A percentile compares a stretch with the other conserved stretches of the same genome.
Conservation (phyloP, 192 early-diverging fungal species). For the Backusella morwellensis region DNA sequence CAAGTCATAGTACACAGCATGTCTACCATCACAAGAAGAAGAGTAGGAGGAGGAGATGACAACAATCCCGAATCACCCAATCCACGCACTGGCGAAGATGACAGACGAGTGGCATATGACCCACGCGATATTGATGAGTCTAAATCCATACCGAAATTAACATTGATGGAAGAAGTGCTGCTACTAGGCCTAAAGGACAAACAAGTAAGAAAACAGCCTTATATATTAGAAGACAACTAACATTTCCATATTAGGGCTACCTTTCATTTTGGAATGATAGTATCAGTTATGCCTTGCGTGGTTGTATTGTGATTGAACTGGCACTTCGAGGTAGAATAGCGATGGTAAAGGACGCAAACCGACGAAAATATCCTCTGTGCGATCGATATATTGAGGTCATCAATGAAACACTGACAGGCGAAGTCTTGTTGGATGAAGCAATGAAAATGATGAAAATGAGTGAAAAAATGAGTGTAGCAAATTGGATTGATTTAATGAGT, state of each 20-base stretch:
- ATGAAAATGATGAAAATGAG: constrained; percentile 84
- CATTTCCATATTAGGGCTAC: constrained; percentile 57
- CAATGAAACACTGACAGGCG: constrained; percentile 79
- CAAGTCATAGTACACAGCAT: background rate
- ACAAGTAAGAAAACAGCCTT: constrained; percentile 50
- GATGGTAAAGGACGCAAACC: constrained; percentile 78
- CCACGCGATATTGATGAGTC: constrained; percentile 51
- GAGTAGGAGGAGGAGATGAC: constrained; percentile 22
- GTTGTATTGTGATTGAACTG: constrained; percentile 92
- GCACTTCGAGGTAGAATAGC: constrained; percentile 88
- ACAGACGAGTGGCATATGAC: constrained; percentile 43
- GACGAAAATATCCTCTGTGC: constrained; percentile 63
- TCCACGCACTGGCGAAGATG: background rate
- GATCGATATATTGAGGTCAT: constrained; percentile 86
- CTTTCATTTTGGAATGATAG: constrained; percentile 99
- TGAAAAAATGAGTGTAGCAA: constrained; percentile 73
- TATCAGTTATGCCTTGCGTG: constrained; percentile 93
- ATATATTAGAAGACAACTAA: background rate
- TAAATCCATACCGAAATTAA: constrained; percentile 57
- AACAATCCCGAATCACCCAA: background rate
- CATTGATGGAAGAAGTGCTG: constrained; percentile 93
- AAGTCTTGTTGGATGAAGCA: constrained; percentile 93
- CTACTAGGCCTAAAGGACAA: constrained; percentile 90
- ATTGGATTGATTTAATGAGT: constrained; percentile 96
- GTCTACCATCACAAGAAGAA: constrained; percentile 20